Evolutionary conservation across 1,139 yeast genomes (phyloP).

Genomic region (Pichiaceae sp.): DNA sequence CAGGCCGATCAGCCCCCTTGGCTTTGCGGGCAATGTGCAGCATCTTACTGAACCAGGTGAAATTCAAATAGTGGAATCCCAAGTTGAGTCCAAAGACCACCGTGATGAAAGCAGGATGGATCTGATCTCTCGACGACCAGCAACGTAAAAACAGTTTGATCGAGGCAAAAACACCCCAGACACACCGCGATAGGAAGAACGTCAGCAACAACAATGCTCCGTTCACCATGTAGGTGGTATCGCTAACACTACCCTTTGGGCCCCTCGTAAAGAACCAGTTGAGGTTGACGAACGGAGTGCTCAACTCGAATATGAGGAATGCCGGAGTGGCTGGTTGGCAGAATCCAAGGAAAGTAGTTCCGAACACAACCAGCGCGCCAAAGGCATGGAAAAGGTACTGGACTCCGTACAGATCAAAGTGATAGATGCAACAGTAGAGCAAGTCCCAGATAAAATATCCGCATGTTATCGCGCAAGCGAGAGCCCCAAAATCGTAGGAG

Average conservation of each 20-base stretch:
- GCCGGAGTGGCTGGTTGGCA: conserved; percentile 47
- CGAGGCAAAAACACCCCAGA: conserved; percentile 53
- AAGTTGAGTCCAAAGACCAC: conserved; percentile 33
- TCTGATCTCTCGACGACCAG: conserved; percentile 26
- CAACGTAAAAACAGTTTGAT: conserved; percentile 30
- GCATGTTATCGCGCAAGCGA: conserved; percentile 36
- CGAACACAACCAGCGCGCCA: conserved; percentile 45
- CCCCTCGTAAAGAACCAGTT: conserved; percentile 50
- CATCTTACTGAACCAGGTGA: conserved; percentile 51
- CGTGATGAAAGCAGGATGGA: conserved; percentile 19
- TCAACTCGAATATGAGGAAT: conserved; percentile 44
- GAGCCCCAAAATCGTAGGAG: conserved; percentile 39
- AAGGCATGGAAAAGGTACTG: conserved; percentile 48
- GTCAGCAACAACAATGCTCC: conserved; percentile 37
- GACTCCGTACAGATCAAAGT: conserved; percentile 39
- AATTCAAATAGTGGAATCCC: conserved; percentile 38
- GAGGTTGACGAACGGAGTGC: conserved; percentile 53
- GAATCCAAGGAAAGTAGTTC: conserved; percentile 34
- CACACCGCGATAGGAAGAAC: conserved; percentile 42
- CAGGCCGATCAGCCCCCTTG: not conserved
- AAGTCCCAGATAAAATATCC: conserved; percentile 55
- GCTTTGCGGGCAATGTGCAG: conserved; percentile 35
- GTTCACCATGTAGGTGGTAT: conserved; percentile 32
- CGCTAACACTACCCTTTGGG: conserved; percentile 39
- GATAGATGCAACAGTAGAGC: conserved; percentile 33